Base-by-base conservation (phyloP, 2,329 filamentous ascomycete genomes). In the Cadophora malorum region DNA sequence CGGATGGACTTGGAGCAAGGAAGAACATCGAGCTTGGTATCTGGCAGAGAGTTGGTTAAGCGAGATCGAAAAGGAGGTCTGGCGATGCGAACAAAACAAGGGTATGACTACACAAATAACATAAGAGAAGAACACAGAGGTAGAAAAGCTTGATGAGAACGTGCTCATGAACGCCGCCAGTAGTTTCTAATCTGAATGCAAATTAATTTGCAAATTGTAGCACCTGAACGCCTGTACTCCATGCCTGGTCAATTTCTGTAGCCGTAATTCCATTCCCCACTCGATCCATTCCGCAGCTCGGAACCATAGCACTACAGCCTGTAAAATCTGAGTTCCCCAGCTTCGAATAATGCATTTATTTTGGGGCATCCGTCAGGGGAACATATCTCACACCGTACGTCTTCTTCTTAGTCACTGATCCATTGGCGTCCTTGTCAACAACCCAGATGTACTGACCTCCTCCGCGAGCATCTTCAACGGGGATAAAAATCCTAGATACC, bases 341-440 rank as follows among this genome's bases (percentile, higher is more conserved):
- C 14, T 9, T 45, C 41, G 41, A 19, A 10, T 14, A 19, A 10
- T 14, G 41, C 14, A 16, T 49, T 49, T 14, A 63, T 4, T 45
- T 41, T 16, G 90, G 90, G 25, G 90, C 85, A 81, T 94, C 90
- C 4, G 90, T 93, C 79, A 94, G 79, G 4, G 91, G 91, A 67
- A 95, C 92, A 81, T 95, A 95, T 71, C 88, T 82, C 52, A 95
- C 92, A 0, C 88, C 90, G 78, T 90, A 92, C 70, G 90, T 74
- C 79, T 83, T 88, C 79, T 85, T 84, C 81, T 81, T 88, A 31
- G 79, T 84, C 2, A 94, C 80, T 2, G 79, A 81, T 1, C 92
- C 92, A 5, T 89, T 79, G 45, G 79, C 82, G 74, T 91, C 86
- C 83, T 94, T 95, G 75, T 93, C 88, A 53, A 95, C 85, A 1